Evolutionary conservation across 805 yeast species (phyloP), one percentile per base, ranked within the genome.

Genomic region (Candida morakotiae): DNA sequence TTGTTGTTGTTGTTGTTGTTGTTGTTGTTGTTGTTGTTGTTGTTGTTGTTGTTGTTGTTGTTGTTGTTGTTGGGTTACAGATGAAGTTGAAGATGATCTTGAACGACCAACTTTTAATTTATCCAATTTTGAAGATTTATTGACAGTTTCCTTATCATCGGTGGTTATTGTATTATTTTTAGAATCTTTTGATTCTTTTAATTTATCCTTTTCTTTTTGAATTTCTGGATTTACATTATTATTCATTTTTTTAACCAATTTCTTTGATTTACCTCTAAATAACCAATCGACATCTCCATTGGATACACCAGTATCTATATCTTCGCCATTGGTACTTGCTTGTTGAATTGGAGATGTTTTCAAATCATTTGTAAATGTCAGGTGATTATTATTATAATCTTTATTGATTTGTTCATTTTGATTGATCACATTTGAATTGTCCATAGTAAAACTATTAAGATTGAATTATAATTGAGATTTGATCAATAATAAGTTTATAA

Each of bases 241-340:
- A 34, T 53, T 60, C 59, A 60, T 53, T 46, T 67, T 71, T 46
- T 72, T 73, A 28, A 73, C 62, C 34, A 72, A 52, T 44, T 74
- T 78, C 60, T 75, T 77, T 28, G 81, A 79, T 53, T 81, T 81
- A n/a, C 89, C 89, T 49, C 87, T 68, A 53, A 84, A 84, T 19
- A 85, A 64, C 95, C 95, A 85, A 52, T 84, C 94, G 9, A 85
- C 88, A 47, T 84, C 91, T 30, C 85, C 82, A 49, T 81, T 79
- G 35, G 82, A 64, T 2, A 79, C 85, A 4, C 85, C 84, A 7
- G 72, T 57, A 17, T 62, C 68, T 6, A 27, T 34, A 5, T 39
- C 42, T n/a, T n/a, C n/a, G n/a, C n/a, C n/a, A n/a, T n/a, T n/a
- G n/a, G n/a, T n/a, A n/a, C n/a, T n/a, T n/a, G n/a, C n/a, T n/a